Conservation (phyloP, 192 early-diverging fungal genomes). For the Coemansia sp. region DNA sequence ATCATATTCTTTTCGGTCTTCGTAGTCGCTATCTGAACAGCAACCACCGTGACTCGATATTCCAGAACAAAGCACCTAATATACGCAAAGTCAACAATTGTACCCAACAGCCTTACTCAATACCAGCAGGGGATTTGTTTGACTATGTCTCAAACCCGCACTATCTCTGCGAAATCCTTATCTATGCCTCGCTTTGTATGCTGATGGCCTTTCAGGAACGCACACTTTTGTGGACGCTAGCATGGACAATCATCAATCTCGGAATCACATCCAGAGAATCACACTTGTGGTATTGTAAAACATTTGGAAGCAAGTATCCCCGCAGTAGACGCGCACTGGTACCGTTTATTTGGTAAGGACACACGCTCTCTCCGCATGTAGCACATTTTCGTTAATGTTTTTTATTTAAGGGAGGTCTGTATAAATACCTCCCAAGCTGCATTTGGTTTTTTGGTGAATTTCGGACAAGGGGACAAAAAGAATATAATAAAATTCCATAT, state of each 20-base stretch:
- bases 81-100: neutral
- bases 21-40: constrained; percentile 24
- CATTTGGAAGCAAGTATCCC: constrained; percentile 59
- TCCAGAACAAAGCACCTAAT: neutral
- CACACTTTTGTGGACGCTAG: constrained; percentile 48
- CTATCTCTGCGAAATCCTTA: constrained; percentile 70
- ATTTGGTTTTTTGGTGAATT: too few species aligned
- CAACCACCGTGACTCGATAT: neutral
- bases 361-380: neutral
- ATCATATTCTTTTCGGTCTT: constrained; percentile 64
- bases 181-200: constrained; percentile 64
- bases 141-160: constrained; percentile 63
- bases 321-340: constrained; percentile 25
- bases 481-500: too few species aligned
- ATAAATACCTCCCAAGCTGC: too few species aligned
- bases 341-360: constrained; percentile 30
- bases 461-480: too few species aligned
- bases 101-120: constrained; percentile 42
- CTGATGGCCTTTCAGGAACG: constrained; percentile 45
- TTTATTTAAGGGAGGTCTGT: too few species aligned
- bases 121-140: constrained; percentile 72
- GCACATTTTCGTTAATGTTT: neutral
- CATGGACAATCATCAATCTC: constrained; percentile 67
- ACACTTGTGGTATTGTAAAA: constrained; percentile 65
- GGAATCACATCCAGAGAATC: constrained; percentile 63